Evolutionary conservation across 2,329 filamentous ascomycete genomes (phyloP), one percentile per base, ranked within the genome.

Genomic region (Trichophyton rubrum): DNA sequence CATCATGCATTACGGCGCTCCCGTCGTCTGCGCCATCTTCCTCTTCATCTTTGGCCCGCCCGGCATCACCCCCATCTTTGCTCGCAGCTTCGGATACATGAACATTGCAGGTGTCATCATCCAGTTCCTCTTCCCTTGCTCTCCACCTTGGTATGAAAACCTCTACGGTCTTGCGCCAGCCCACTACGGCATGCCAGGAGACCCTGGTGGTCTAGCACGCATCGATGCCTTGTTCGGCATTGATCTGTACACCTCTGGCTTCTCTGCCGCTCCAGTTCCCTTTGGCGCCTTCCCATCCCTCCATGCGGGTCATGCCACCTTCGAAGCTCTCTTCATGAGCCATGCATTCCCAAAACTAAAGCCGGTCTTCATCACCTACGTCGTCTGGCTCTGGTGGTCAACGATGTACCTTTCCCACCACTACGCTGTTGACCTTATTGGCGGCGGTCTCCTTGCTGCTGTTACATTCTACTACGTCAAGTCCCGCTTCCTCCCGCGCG

Each of bases 351-450:
- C 92, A 3, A 85, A 84, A 63, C 82, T 95, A 66, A 85, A 88
- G 66, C 84, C 86, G 11, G 75, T 93, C 59, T 95, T 95, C 75
- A 82, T 91, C 64, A 80, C 82, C 65, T 97, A 96, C 74, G 87
- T 88, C 51, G 82, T 88, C 71, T 96, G 92, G 92, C 85, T 96
- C 68, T 96, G 90, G 89, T 97, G 92, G 90, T 88, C 91, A 11
- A 97, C 92, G 67, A 96, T 97, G 90, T 96, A 97, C 71, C 83
- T 97, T 59, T 95, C 89, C 69, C 92, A 97, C 75, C 92, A 97
- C 77, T 97, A 97, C 72, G 92, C 91, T 35, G 88, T 97, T 45
- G 92, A 97, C 73, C 80, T 97, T 58, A 89, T 96, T 27, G 89
- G 83, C 40, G 92, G 92, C 66, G 90, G 87, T 71, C 79, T 96